Percentiles rank a stretch among this genome's conserved stretches.
Conservation (phyloP, 495 filamentous ascomycete genomes). For the Saxophila tyrrhenica region DNA sequence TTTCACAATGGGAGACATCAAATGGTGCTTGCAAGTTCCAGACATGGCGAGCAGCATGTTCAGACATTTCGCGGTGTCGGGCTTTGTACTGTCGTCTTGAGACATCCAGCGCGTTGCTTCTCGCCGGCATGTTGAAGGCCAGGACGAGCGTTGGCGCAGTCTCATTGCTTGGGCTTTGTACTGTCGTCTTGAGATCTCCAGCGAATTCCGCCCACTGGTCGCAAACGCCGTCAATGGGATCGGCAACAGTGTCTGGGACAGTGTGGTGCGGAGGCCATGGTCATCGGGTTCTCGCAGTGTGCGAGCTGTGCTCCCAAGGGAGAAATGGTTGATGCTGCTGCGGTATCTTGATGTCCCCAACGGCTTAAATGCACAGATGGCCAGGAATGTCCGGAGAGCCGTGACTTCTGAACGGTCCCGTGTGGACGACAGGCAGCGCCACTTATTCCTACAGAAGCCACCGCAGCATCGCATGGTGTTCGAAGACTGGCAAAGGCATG, state of each 20-base stretch:
- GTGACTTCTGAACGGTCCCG: no score
- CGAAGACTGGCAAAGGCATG: slow-evolving; percentile 18
- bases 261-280: slow-evolving; percentile 19
- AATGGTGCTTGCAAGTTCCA: no score
- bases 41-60: no score
- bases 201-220: slow-evolving; percentile 23
- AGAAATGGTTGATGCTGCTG: slow-evolving; percentile 17
- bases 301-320: slow-evolving; percentile 14
- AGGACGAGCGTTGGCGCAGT: no score
- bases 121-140: no score
- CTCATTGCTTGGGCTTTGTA: no score
- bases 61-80: no score
- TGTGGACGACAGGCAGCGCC: slow-evolving; percentile 6
- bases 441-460: slow-evolving; percentile 18
- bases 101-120: no score
- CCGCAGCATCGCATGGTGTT: slow-evolving; percentile 14
- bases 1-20: no score
- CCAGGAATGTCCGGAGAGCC: slow-evolving; percentile 15
- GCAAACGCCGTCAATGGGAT: slow-evolving; percentile 22
- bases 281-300: slow-evolving; percentile 3
- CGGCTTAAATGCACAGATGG: slow-evolving; percentile 2
- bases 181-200: no score
- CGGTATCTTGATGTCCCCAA: slow-evolving; percentile 12
- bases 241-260: slow-evolving; percentile 5
- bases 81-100: no score